phyloP scores from a whole-genome alignment of 257 asterid genomes.

The Nicotiana undulata region DNA sequence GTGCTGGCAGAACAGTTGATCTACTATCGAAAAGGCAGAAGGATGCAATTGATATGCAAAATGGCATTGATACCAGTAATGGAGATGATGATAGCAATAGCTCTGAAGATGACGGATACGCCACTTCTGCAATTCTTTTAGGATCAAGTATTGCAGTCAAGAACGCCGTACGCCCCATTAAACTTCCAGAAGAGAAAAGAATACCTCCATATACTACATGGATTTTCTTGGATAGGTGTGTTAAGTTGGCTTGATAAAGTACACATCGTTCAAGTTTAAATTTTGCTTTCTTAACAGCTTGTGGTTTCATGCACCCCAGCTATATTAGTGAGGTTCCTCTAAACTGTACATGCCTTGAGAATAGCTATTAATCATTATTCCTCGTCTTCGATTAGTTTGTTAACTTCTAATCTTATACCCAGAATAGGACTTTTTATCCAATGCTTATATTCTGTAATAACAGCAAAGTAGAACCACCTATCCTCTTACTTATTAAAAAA shows the following conservation, averaged over 20 bases:
- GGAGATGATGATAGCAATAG: constrained; percentile 62
- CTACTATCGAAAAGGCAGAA: constrained; percentile 79
- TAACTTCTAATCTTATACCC: not conserved
- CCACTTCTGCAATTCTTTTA: constrained; percentile 85
- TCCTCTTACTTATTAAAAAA: not conserved
- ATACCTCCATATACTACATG: constrained; percentile 85
- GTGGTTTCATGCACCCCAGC: not conserved
- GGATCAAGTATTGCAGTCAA: constrained; percentile 98
- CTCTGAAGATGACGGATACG: constrained; percentile 82
- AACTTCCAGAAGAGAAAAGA: constrained; percentile 64
- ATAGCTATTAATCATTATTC: not conserved
- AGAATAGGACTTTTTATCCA: not conserved
- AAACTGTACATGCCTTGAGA: not conserved
- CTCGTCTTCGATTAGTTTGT: not conserved
- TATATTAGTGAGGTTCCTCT: not conserved
- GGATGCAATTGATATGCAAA: constrained; percentile 88
- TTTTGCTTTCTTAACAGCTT: not conserved
- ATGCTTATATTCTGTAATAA: not conserved
- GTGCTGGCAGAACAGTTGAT: constrained; percentile 44
- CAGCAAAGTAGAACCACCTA: not conserved
- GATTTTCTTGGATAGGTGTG: constrained; percentile 92
- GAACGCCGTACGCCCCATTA: constrained; percentile 93
- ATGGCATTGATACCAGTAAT: constrained; percentile 52
- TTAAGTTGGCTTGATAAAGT: constrained; percentile 6
- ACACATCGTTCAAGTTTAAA: not conserved